Evolutionary conservation across 2,329 filamentous ascomycete species (phyloP).

Genomic region (Sporothrix euskadiensis): DNA sequence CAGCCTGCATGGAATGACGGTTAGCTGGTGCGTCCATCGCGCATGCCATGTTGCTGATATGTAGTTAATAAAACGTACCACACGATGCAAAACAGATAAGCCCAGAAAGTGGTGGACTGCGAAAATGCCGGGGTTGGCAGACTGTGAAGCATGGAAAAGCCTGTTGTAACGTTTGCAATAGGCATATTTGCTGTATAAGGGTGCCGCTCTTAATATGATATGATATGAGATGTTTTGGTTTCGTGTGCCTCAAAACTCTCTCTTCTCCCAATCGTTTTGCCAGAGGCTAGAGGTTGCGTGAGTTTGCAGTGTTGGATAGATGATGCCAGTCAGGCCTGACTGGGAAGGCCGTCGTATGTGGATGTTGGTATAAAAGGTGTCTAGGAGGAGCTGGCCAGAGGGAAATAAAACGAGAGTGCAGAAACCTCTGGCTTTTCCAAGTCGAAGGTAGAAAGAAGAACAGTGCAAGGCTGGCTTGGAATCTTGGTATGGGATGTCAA

Average conservation of each 20-base stretch:
- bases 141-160: not conserved
- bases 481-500: not conserved
- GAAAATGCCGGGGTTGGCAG: conserved; percentile 37
- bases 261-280: no score
- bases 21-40: not conserved
- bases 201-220: not conserved
- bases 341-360: conserved; percentile 24
- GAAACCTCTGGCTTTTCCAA: not conserved
- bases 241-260: no score
- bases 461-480: not conserved
- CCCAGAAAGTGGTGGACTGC: conserved; percentile 51
- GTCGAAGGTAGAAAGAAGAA: not conserved
- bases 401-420: not conserved
- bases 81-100: conserved; percentile 44
- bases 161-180: not conserved
- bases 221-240: not conserved
- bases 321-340: conserved; percentile 31
- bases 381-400: not conserved
- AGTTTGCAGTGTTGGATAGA: not conserved
- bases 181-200: conserved; percentile 22
- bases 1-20: conserved; percentile 54
- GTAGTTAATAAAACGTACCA: conserved; percentile 44
- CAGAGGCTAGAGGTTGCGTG: not conserved
- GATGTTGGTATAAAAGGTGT: conserved; percentile 8
- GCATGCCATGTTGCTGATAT: not conserved